Evolutionary conservation across 208 protist species (phyloP).

Genomic region (Acanthamoeba rhysodes): DNA sequence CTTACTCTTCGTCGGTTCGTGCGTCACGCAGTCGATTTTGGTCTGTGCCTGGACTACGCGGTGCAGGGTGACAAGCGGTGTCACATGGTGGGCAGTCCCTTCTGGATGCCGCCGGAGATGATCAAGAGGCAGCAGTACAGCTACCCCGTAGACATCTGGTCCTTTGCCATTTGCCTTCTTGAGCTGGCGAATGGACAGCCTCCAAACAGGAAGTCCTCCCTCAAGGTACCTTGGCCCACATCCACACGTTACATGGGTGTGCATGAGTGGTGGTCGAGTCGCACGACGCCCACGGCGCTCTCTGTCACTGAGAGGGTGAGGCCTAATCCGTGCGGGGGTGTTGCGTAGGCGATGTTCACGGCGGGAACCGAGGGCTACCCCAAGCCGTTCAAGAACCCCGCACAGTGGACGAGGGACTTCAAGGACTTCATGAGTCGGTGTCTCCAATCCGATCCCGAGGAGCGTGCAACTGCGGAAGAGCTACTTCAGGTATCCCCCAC

Average conservation of each 20-base stretch:
- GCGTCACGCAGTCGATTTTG: conserved; percentile 75
- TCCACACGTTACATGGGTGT: too few relatives aligned
- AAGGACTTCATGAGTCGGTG: conserved; percentile 74
- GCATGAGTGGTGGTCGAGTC: background rate
- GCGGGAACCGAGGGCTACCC: conserved; percentile 70
- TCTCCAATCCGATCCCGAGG: conserved; percentile 45
- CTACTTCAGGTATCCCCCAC: conserved; percentile 46
- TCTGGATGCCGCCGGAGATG: conserved; percentile 82
- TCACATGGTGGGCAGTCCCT: conserved; percentile 79
- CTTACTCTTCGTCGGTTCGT: background rate
- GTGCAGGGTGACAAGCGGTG: conserved; percentile 12
- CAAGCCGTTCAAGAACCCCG: conserved; percentile 73
- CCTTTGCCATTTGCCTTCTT: conserved; percentile 74
- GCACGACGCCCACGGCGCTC: background rate
- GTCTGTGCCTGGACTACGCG: conserved; percentile 69
- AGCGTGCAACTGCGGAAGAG: conserved; percentile 66
- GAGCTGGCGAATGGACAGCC: conserved; percentile 77
- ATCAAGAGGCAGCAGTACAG: conserved; percentile 72
- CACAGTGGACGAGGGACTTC: conserved; percentile 70
- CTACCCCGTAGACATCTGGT: conserved; percentile 72
- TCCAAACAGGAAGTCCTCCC: conserved; percentile 75
- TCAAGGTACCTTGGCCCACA: conserved; percentile 28
- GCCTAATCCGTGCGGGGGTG: background rate
- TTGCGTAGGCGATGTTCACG: conserved; percentile 72
- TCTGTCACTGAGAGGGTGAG: background rate